Base-by-base conservation (phyloP, 2,329 filamentous ascomycete species). In the Hypocrella siamensis region DNA sequence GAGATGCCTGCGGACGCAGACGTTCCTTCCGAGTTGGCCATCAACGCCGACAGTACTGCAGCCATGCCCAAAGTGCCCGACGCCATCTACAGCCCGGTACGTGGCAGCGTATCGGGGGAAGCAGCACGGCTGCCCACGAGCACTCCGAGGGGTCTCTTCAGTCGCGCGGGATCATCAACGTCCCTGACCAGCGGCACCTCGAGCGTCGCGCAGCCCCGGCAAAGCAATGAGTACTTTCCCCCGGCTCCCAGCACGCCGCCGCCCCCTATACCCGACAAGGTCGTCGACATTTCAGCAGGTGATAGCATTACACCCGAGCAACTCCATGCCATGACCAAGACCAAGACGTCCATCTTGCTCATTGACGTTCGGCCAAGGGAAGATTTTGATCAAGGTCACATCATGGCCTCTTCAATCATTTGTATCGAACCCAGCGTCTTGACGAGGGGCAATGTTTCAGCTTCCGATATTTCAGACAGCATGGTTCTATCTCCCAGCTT, bases 301-400 rank as follows among this genome's bases (percentile, higher is more conserved):
- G 56, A 66, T 58, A 50, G 51, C 0, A 77, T 93, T 26, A 72
- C 69, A 3, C 70, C 79, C 0, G 66, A 79, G 35, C 73, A 79
- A 33, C 63, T 98, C 2, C 68, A 77, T 37, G 68, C 76, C 29
- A 79, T 79, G 34, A 70, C 93, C 47, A 63, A 66, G 34, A 56
- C 46, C 42, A 67, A 47, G 34, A 41, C 46, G 37, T 84, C 57
- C 56, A 65, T 94, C 17, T 58, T 98, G 10, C 52, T 96, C 17
- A 84, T 98, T 40, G 90, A 98, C 52, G 74, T 94, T 26, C 76
- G 90, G 25, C 62, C 70, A 34, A 75, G 90, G 17, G 72, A 80
- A 32, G 71, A 80, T 7, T 98, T 82, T 47, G 84, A 96, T 42
- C 67, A 78, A 30, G 90, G 90, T 0, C 90, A 98, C 49, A 85